A percentile compares a stretch with the other conserved stretches of the same genome.
phyloP scores from a whole-genome alignment of 352 stramenopile species.

The Phytopythium vexans region DNA sequence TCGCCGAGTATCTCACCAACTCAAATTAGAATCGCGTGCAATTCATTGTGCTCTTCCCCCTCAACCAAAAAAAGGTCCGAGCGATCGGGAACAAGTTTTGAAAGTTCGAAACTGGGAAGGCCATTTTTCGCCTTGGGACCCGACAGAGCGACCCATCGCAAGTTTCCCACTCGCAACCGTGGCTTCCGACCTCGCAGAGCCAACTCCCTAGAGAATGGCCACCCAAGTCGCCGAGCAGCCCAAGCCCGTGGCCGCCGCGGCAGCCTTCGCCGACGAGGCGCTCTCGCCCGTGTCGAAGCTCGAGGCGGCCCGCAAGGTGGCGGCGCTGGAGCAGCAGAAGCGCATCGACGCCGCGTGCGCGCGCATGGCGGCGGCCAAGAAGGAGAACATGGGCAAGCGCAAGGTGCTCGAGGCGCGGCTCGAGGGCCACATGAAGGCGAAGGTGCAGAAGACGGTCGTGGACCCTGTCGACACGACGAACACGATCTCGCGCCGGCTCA shows the following conservation, averaged over 20 bases:
- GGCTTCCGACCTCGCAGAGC: too few relatives aligned
- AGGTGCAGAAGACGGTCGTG: slow-evolving; percentile 47
- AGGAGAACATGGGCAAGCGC: slow-evolving; percentile 54
- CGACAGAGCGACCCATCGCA: too few relatives aligned
- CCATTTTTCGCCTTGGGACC: too few relatives aligned
- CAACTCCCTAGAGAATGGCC: slow-evolving; percentile 30
- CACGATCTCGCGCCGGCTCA: slow-evolving; percentile 38
- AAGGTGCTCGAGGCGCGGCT: slow-evolving; percentile 43
- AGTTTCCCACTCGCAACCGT: too few relatives aligned
- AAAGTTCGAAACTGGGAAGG: slow-evolving; percentile 24
- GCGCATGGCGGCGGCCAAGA: slow-evolving; percentile 49
- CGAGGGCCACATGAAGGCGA: slow-evolving; percentile 38
- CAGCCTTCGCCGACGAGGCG: slow-evolving; percentile 36
- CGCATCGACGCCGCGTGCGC: slow-evolving; percentile 59
- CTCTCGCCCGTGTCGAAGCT: slow-evolving; percentile 77
- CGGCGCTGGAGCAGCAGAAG: slow-evolving; percentile 63
- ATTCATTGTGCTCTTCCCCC: slow-evolving; percentile 16
- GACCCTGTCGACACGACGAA: slow-evolving; percentile 25
- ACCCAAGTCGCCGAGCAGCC: slow-evolving; percentile 50
- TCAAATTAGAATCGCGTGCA: not conserved
- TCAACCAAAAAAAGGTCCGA: slow-evolving; percentile 1
- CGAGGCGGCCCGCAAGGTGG: slow-evolving; percentile 53
- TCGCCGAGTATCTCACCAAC: not conserved
- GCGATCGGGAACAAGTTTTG: slow-evolving; percentile 7
- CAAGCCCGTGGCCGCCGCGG: slow-evolving; percentile 17